A percentile compares a stretch with the other conserved stretches of the same genome.
phyloP scores from a whole-genome alignment of 345 rosid genomes.

The Salix koriyanagi region DNA sequence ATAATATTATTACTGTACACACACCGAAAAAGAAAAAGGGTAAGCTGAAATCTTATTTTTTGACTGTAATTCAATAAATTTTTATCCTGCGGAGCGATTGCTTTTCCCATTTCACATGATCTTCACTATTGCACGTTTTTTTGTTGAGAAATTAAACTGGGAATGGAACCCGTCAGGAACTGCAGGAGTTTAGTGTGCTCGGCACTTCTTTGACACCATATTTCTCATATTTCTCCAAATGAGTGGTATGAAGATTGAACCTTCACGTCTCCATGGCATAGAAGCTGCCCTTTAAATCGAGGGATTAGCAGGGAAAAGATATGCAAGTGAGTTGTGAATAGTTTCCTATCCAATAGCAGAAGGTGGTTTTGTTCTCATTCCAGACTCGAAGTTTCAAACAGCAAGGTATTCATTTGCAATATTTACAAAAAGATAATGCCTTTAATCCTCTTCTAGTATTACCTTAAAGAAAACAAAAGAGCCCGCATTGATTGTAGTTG shows the following conservation, averaged over 20 bases:
- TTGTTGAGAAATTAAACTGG: not conserved
- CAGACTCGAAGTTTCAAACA: not conserved
- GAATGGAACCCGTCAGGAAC: not conserved
- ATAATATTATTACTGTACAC: too few relatives aligned
- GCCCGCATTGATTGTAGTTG: not conserved
- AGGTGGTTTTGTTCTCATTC: not conserved
- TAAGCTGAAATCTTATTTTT: too few relatives aligned
- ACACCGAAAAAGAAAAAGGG: too few relatives aligned
- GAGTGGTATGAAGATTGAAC: not conserved
- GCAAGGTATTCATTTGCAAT: not conserved
- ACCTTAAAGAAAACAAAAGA: not conserved
- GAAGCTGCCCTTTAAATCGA: not conserved
- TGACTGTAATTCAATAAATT: too few relatives aligned
- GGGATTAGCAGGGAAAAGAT: not conserved
- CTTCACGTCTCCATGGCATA: not conserved
- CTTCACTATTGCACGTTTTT: not conserved
- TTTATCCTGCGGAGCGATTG: not conserved
- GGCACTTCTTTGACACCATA: not conserved
- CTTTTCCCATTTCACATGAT: not conserved
- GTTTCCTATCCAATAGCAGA: not conserved
- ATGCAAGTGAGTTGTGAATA: not conserved
- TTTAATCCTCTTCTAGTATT: not conserved
- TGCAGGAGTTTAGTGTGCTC: not conserved
- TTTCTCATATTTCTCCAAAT: not conserved
- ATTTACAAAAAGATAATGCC: not conserved